Evolutionary conservation across 1,139 yeast species (phyloP).

Genomic region (Magnusiomyces suaveolens): DNA sequence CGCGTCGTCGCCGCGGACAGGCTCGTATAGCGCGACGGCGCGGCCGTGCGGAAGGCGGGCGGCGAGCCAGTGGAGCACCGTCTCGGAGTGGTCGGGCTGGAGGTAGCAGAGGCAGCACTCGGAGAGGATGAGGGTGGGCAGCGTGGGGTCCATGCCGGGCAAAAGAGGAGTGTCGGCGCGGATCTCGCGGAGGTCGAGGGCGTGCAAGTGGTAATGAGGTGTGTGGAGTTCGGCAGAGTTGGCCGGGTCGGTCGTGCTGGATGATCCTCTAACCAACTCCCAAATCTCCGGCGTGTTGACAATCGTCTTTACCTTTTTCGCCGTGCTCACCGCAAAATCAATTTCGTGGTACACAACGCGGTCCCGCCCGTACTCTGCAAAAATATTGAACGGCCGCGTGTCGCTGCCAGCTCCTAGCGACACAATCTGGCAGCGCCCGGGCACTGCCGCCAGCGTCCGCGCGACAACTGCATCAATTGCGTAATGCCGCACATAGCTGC

Average conservation of each 20-base stretch:
- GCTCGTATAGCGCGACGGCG: constrained; percentile 65
- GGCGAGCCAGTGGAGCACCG: constrained; percentile 37
- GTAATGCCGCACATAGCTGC: constrained; percentile 31
- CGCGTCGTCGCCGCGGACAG: constrained; percentile 58
- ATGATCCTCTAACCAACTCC: constrained; percentile 15
- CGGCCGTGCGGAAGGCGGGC: constrained; percentile 15
- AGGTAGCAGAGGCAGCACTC: constrained; percentile 89
- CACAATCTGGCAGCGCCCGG: constrained; percentile 51
- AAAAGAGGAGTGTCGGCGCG: constrained; percentile 14
- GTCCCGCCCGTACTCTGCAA: constrained; percentile 23
- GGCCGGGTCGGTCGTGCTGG: constrained; percentile 14
- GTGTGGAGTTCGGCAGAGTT: constrained; percentile 35
- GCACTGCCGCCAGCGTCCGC: constrained; percentile 42
- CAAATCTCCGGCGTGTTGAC: constrained; percentile 21
- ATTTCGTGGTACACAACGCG: constrained; percentile 52
- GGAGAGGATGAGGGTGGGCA: constrained; percentile 67
- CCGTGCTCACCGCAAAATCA: constrained; percentile 59
- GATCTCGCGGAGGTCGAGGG: constrained; percentile 44
- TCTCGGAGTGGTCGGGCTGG: constrained; percentile 46
- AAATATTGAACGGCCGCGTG: constrained; percentile 54
- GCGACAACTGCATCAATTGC: constrained; percentile 61
- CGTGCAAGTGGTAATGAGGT: constrained; percentile 43
- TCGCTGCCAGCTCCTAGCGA: constrained; percentile 98
- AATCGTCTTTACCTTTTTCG: constrained; percentile 52
- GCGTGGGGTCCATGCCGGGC: constrained; percentile 30